Base-by-base conservation (phyloP, 208 protist species). In the Vickermania ingenoplastis region DNA sequence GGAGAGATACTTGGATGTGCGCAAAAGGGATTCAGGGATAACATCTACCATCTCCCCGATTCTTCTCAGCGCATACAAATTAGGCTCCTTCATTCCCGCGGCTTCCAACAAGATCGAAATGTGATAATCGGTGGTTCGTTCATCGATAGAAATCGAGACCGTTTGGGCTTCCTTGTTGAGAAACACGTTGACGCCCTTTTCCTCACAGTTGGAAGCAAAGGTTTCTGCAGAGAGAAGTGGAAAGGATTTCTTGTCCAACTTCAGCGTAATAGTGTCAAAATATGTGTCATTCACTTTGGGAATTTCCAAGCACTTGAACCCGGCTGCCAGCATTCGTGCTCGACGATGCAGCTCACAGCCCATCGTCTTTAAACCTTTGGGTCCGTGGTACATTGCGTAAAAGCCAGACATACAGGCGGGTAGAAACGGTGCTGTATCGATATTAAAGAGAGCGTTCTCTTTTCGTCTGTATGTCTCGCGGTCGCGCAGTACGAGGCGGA, bases 391-490 rank as follows among this genome's bases (percentile, higher is more conserved):
- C 48, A 99, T 79, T 21, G 75, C 94, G 81, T 99, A 99, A 67
- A 99, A 96, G 58, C 91, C 96, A 55, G 89, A 82, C 54, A 98
- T 94, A 72, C 98, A 99, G 7, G 97, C 97, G 2, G 99, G 75
- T 21, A 99, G 81, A 2, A 97, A 97, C 82, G 98, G 95, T 30
- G 97, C 94, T 1, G 98, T 99, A 75, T 97, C 99, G 65, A 99
- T 99, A 79, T 99, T 99, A 28, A 84, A 93, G 17, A 90, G 96
- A 4, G 92, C 93, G 31, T 91, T 86, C 64, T 98, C 96, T 22
- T 96, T 75, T 60, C 98, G 95, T 76, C 99, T 99, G 82, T 99
- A 97, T 80, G 99, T 97, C 82, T 99, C 98, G 55, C 98, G 89
- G 17, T 97, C 98, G 82, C 99, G 97, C 17, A 99, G 77, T 11